Conservation (phyloP, 2,329 filamentous ascomycete genomes). For the Verticillium albo-atrum region DNA sequence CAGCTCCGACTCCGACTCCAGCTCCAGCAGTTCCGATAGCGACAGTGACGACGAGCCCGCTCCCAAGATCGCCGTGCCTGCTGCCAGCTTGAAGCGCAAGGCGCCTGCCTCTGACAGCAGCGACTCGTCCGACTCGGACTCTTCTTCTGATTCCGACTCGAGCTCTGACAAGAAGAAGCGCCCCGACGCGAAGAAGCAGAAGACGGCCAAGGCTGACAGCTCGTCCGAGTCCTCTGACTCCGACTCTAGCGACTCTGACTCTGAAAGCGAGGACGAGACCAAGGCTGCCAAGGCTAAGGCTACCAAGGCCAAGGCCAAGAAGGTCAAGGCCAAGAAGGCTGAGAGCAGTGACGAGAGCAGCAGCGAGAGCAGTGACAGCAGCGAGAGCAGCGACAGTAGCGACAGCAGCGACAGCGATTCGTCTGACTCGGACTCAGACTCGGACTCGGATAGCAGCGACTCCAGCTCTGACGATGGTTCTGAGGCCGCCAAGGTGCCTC, state of each 20-base stretch:
- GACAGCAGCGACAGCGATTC: conserved; percentile 19
- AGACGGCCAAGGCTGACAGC: conserved; percentile 28
- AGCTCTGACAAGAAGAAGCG: conserved; percentile 39
- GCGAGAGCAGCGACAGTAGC: conserved; percentile 8
- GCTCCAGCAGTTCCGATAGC: conserved; percentile 21
- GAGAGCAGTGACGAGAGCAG: not conserved
- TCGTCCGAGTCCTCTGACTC: conserved; percentile 29
- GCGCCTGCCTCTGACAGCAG: conserved; percentile 22
- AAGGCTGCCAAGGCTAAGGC: not conserved
- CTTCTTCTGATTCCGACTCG: conserved; percentile 23
- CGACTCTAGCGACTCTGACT: conserved; percentile 24
- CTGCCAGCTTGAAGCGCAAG: conserved; percentile 35
- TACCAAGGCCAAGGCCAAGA: not conserved
- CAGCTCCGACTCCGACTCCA: conserved; percentile 19
- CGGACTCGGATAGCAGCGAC: conserved; percentile 25
- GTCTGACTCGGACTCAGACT: conserved; percentile 22
- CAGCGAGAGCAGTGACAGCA: conserved; percentile 29
- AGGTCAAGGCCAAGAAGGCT: not conserved
- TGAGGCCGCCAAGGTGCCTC: conserved; percentile 33
- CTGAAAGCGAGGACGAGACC: conserved; percentile 23
- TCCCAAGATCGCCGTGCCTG: not conserved
- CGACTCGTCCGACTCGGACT: conserved; percentile 20
- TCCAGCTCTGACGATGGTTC: conserved; percentile 33
- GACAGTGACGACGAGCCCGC: not conserved
- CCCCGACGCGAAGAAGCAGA: conserved; percentile 49